A percentile compares a stretch with the other conserved stretches of the same genome.
Conservation (phyloP, 495 filamentous ascomycete genomes). For the Xylaria acuta region DNA sequence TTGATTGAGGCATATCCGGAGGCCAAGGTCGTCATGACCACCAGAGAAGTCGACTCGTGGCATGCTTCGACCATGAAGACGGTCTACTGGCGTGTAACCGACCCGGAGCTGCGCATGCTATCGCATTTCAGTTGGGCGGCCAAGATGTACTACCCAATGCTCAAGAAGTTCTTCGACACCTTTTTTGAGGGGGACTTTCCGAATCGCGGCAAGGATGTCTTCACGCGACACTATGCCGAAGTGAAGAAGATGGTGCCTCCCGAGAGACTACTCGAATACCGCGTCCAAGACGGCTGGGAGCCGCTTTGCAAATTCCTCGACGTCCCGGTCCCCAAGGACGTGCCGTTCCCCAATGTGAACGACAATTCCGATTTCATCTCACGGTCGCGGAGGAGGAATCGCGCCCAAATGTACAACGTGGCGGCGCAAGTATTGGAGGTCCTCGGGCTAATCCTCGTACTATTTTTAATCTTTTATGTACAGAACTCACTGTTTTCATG, state of each 20-base stretch:
- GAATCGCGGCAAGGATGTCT: slow-evolving; percentile 33
- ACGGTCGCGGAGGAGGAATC: slow-evolving; percentile 64
- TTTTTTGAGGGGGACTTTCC: slow-evolving; percentile 40
- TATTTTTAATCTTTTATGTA: slow-evolving; percentile 36
- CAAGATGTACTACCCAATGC: slow-evolving; percentile 65
- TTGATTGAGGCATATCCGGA: slow-evolving; percentile 73
- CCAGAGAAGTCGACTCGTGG: slow-evolving; percentile 61
- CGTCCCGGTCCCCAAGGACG: slow-evolving; percentile 60
- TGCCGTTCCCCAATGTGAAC: slow-evolving; percentile 53
- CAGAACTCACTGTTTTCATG: slow-evolving; percentile 29
- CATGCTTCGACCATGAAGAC: slow-evolving; percentile 50
- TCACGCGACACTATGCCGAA: slow-evolving; percentile 36
- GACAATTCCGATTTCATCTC: slow-evolving; percentile 62
- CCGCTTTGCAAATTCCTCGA: slow-evolving; percentile 72
- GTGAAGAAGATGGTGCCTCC: slow-evolving; percentile 39
- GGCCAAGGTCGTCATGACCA: slow-evolving; percentile 70
- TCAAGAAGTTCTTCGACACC: slow-evolving; percentile 64
- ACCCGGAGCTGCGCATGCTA: slow-evolving; percentile 60
- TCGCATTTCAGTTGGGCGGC: slow-evolving; percentile 63
- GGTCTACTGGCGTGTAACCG: slow-evolving; percentile 61
- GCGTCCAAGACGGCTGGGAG: slow-evolving; percentile 69
- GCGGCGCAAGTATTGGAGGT: slow-evolving; percentile 55
- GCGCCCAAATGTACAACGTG: slow-evolving; percentile 67
- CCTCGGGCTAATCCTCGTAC: slow-evolving; percentile 16
- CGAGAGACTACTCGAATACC: slow-evolving; percentile 64